phyloP scores from a whole-genome alignment of 1,139 yeast species.

The Saccharomycopsis phalli region DNA sequence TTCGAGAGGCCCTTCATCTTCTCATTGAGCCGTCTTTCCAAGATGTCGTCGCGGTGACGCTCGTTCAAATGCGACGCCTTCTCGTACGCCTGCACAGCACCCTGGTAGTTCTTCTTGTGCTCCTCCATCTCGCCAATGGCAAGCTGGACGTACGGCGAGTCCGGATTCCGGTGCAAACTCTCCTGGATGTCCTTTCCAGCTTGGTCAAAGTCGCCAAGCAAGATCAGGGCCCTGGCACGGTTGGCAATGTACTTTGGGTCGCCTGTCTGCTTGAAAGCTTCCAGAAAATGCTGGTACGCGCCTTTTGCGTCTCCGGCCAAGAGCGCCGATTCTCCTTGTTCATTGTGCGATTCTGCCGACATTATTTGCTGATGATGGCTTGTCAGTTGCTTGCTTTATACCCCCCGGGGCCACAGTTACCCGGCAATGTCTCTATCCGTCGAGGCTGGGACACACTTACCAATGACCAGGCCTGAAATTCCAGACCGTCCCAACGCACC shows the following conservation, averaged over 20 bases:
- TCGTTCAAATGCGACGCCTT: conserved; percentile 13
- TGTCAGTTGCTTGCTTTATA: too few relatives aligned
- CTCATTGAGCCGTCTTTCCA: conserved; percentile 9
- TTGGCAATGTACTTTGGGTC: conserved; percentile 13
- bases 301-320: conserved; percentile 4
- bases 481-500: conserved; percentile 50
- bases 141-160: conserved; percentile 12
- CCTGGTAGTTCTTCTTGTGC: conserved; percentile 10
- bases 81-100: conserved; percentile 14
- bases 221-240: conserved; percentile 17
- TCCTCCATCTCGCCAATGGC: conserved; percentile 15
- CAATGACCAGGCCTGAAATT: conserved; percentile 22
- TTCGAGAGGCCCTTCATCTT: conserved; percentile 7
- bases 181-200: conserved; percentile 8
- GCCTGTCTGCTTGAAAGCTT: conserved; percentile 7
- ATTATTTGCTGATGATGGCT: neutral
- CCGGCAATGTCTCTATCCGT: neutral
- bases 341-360: conserved; percentile 3
- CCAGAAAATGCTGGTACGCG: conserved; percentile 8
- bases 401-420: neutral
- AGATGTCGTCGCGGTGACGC: neutral
- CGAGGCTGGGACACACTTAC: neutral
- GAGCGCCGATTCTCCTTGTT: conserved; percentile 14
- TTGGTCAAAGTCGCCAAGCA: conserved; percentile 8
- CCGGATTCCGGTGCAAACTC: conserved; percentile 1